Conservation (phyloP, 257 asterid species). For the Marsdenia floribunda region DNA sequence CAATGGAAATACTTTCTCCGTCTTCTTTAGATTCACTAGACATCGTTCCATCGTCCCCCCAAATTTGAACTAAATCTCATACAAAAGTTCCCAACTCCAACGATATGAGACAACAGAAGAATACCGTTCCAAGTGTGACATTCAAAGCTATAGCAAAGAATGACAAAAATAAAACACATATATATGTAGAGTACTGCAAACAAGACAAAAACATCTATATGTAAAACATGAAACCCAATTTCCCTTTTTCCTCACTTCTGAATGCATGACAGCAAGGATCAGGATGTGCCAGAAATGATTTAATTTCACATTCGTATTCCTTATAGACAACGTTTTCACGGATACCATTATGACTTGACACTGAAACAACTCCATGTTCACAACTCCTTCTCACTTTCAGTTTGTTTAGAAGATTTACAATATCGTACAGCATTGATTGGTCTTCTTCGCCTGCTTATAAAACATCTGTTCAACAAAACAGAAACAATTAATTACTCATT, state of each 20-base stretch:
- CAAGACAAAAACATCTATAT: not conserved
- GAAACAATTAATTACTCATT: not conserved
- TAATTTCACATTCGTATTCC: slow-evolving; percentile 16
- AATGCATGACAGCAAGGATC: slow-evolving; percentile 15
- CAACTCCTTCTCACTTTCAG: slow-evolving; percentile 6
- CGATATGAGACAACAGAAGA: too few species aligned
- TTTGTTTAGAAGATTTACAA: slow-evolving; percentile 35
- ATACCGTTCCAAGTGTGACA: too few species aligned
- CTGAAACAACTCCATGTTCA: slow-evolving; percentile 10
- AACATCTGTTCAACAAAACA: slow-evolving; percentile 56
- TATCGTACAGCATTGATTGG: slow-evolving; percentile 76
- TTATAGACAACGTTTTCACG: slow-evolving; percentile 28
- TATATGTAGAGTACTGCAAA: not conserved
- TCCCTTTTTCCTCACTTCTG: not conserved
- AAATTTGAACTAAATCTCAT: too few species aligned
- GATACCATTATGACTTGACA: slow-evolving; percentile 11
- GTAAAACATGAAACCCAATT: not conserved
- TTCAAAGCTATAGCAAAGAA: not conserved
- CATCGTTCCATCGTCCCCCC: too few species aligned
- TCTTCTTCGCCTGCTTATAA: slow-evolving; percentile 91
- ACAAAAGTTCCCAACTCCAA: too few species aligned
- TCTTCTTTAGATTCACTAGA: too few species aligned
- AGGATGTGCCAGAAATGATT: slow-evolving; percentile 15
- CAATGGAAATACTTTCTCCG: too few species aligned
- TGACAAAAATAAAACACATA: not conserved